A percentile compares a stretch with the other conserved stretches of the same genome.
These are phyloP conservation scores for Gossypium raimondii DNA, from an alignment of 345 rosid genomes.

Conservation along the genomic window DNA sequence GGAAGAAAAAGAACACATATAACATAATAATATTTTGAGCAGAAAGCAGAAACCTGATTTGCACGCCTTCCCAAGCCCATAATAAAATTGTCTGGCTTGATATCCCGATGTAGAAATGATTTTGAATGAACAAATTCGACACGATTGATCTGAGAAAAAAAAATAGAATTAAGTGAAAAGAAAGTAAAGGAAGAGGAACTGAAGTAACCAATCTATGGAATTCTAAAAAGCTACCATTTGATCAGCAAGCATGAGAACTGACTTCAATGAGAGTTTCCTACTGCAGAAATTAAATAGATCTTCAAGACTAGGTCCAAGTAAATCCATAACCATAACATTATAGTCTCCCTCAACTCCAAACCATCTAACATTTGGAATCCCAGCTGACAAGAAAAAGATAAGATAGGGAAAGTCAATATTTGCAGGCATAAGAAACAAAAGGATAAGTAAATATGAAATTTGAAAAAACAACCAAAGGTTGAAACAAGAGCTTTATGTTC, in stretches of 20 bases:
- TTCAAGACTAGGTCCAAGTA: slow-evolving; percentile 97
- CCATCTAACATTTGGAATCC: slow-evolving; percentile 94
- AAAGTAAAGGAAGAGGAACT: background rate
- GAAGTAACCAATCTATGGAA: slow-evolving; percentile 1
- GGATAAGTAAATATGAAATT: background rate
- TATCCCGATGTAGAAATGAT: slow-evolving; percentile 91
- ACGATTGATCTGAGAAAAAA: slow-evolving; percentile 63
- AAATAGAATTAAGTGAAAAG: background rate
- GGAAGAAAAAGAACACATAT: background rate
- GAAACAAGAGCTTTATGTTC: background rate
- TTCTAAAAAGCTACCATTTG: slow-evolving; percentile 61
- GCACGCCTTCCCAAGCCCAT: slow-evolving; percentile 98
- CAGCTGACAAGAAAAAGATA: slow-evolving; percentile 48
- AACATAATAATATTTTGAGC: background rate
- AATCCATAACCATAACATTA: slow-evolving; percentile 92
- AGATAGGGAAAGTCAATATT: background rate
- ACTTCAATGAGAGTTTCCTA: slow-evolving; percentile 80
- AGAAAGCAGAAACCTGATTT: slow-evolving; percentile 56
- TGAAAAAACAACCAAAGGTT: background rate
- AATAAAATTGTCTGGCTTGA: slow-evolving; percentile 91
- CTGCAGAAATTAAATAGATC: slow-evolving; percentile 88
- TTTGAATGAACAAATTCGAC: slow-evolving; percentile 89
- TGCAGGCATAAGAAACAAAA: background rate
- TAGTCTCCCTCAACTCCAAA: slow-evolving; percentile 91
- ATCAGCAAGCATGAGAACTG: slow-evolving; percentile 97